A percentile compares a stretch with the other conserved stretches of the same genome.
Evolutionary conservation across 2,329 filamentous ascomycete species (phyloP).

Genomic region (Aspergillus sp.): DNA sequence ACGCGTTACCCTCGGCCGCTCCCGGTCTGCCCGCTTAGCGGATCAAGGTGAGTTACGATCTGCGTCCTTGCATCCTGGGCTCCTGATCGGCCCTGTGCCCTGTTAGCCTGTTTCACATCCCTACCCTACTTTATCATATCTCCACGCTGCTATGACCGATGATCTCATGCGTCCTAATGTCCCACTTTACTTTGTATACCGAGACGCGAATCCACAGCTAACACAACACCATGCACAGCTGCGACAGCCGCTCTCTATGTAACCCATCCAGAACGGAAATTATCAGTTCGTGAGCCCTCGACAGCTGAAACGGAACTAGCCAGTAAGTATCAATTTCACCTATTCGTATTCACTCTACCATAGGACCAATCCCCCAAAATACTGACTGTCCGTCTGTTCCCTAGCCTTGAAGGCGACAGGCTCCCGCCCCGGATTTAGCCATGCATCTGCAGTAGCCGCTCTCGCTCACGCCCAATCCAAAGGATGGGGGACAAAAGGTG

Average conservation of each 20-base stretch:
- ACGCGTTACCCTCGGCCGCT: constrained; percentile 17
- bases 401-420: constrained; percentile 35
- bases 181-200: too few species aligned
- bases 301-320: constrained; percentile 21
- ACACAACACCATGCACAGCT: constrained; percentile 39
- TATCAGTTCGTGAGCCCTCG: constrained; percentile 28
- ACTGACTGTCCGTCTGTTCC: background rate
- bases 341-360: background rate
- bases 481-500: constrained; percentile 61
- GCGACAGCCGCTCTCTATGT: constrained; percentile 64
- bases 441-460: constrained; percentile 70
- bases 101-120: background rate
- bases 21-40: constrained; percentile 33
- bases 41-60: constrained; percentile 36
- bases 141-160: background rate
- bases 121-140: constrained; percentile 2
- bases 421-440: constrained; percentile 62
- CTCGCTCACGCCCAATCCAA: constrained; percentile 72
- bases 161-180: background rate
- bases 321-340: constrained; percentile 23
- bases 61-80: constrained; percentile 6
- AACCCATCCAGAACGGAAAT: constrained; percentile 45
- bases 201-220: background rate
- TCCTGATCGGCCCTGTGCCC: background rate
- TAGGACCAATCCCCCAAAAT: background rate